Evolutionary conservation across 306 rosid genomes (phyloP), one percentile per base, ranked within the genome.

Genomic region (Ziziphus jujuba): DNA sequence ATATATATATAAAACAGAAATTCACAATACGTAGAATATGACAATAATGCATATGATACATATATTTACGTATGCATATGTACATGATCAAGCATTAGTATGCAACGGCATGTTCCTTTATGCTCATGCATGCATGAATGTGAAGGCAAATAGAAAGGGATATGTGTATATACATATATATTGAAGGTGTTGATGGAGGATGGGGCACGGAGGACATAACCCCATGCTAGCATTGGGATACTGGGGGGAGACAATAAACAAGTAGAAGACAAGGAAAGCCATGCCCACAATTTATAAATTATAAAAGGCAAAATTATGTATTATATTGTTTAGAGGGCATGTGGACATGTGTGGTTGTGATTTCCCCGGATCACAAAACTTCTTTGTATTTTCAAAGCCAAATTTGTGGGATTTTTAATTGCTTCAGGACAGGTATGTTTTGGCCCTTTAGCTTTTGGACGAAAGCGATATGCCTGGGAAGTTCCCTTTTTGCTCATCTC

Each of bases 321-420:
- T 21, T 19, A 35, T 36, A 20, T 6, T 6, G 51, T 40, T 44
- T 59, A 31, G 59, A 15, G 36, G 36, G 69, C 60, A 75, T 61
- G 79, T 75, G 74, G 79, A 35, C 36, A 25, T 61, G 59, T 77
- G 70, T 62, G 75, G 76, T 54, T 72, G 58, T 73, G 87, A 25
- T 70, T 70, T 73, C 65, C 35, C 50, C 33, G 44, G 38, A 62
- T 82, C 79, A 77, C 55, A 56, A 57, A 59, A 75, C 53, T 61
- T 55, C 50, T 57, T 57, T 67, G 56, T 78, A 14, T 73, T 16
- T 61, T 21, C 61, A n/a, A 48, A 44, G 34, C 16, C n/a, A n/a
- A n/a, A n/a, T 15, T 59, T 35, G 51, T 19, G 54, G 49, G 56
- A 66, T 61, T 22, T 65, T 56, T 61, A 55, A 43, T 48, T 48